Base-by-base conservation (phyloP, 129 eudicot genomes). In the Gnaphalium uliginosum region DNA sequence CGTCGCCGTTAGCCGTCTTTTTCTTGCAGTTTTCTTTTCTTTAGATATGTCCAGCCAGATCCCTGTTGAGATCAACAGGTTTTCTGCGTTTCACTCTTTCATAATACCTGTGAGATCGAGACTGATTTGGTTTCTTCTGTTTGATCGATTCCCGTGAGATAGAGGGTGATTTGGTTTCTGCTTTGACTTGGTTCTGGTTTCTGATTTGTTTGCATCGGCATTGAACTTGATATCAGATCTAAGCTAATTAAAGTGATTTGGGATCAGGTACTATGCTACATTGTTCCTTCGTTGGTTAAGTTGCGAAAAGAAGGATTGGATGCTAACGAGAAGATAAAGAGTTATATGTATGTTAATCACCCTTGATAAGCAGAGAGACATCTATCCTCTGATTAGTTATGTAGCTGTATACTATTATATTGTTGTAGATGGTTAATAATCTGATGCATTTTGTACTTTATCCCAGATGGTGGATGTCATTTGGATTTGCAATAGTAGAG, bases 241-340 rank as follows among this genome's bases (percentile, higher is more conserved):
- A 73, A 72, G 53, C 78, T 73, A 56, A 72, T 39, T 35, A 18
- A 18, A 24, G 50, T 71, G 78, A 10, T 30, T 75, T 69, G 58
- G 27, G 67, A 77, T 80, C 87, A 94, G 99, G 91, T 91, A 73
- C 86, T 91, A 68, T 91, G 97, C 79, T 87, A 89, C 25, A 78
- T 87, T 69, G 79, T 94, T 71, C 99, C 99, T 83, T 89, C 99
- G 50, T 84, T 94, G 72, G 87, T 91, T 79, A 94, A 94, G 92
- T 85, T 94, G 86, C 81, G 99, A 74, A 94, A 94, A 87, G 99
- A 94, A 89, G 99, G 99, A 80, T 83, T 91, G 73, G 97, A 94
- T 86, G 99, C 92, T 64, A 85, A 91, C 53, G 99, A 94, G 87
- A 94, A 91, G 89, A 94, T 94, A 64, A 94, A 94, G 93, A 78